Evolutionary conservation across 192 early-diverging fungal genomes (phyloP), one percentile per base, ranked within the genome.

Genomic region (Coemansia sp.): DNA sequence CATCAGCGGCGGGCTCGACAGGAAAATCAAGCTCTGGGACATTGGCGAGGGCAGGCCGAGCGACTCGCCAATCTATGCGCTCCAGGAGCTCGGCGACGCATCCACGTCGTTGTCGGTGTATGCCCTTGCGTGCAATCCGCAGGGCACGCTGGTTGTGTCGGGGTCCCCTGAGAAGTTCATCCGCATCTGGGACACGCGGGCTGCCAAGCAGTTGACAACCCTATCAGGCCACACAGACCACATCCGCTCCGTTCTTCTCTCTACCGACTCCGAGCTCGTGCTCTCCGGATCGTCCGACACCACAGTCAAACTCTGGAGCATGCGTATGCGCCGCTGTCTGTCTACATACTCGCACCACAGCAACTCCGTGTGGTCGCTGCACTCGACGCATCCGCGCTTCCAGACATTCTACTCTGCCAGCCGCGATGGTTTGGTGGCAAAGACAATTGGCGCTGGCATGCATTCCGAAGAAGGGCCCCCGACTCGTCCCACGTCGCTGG

Each of bases 301-400:
- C 3, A 95, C 97, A 0, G 93, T 98, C 60, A 99, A 99, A 76
- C 85, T 98, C n/a, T 99, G 96, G 97, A 94, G 93, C 41, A 85
- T 97, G 45, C 88, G 86, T 41, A 89, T 92, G 37, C 89, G 93
- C 67, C 88, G 94, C 13, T 96, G 95, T 64, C 76, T 98, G 47
- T 89, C 90, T 5, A 98, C 96, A 0, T 98, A 89, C 67, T 89
- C 92, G 6, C 95, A 95, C 68, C 91, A 92, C 69, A 86, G 86
- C 21, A 91, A 93, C 72, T 93, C 93, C 16, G 90, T 98, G 9
- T 99, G 95, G 96, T 90, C 92, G 23, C 82, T 99, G 15, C 87
- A 87, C 67, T 93, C 95, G 15, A 86, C 88, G 59, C 91, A 95
- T 71, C 93, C 94, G 38, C 85, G 90, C 52, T 85, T 99, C 72